These are phyloP conservation scores for Penicillium coffeae DNA, from an alignment of 495 filamentous ascomycete genomes.

Conservation along the genomic window DNA sequence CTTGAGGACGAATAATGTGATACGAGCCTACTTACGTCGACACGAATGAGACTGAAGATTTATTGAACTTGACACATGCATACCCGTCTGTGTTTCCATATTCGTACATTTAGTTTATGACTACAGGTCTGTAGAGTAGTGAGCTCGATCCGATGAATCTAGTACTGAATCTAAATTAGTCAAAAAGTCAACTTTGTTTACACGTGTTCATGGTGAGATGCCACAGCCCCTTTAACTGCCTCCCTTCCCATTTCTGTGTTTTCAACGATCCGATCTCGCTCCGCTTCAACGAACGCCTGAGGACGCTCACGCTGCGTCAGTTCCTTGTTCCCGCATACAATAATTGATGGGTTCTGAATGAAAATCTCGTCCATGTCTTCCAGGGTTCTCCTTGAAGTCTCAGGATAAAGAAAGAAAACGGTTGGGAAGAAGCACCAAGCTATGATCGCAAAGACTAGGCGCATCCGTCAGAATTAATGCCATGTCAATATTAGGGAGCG, in stretches of 20 bases:
- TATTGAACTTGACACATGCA: too few relatives aligned
- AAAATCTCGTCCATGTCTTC: conserved; percentile 55
- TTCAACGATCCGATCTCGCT: conserved; percentile 12
- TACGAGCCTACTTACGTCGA: too few relatives aligned
- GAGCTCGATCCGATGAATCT: too few relatives aligned
- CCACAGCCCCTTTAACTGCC: not conserved
- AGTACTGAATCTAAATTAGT: too few relatives aligned
- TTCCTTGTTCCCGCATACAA: conserved; percentile 22
- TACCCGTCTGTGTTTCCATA: not conserved
- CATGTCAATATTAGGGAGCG: too few relatives aligned
- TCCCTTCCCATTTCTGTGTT: not conserved
- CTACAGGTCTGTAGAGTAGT: not conserved
- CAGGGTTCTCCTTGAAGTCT: conserved; percentile 48
- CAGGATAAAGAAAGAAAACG: conserved; percentile 44
- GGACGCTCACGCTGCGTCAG: conserved; percentile 24
- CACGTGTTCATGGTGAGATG: not conserved
- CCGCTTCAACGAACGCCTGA: conserved; percentile 18
- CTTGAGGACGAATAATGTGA: conserved; percentile 14
- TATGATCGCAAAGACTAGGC: too few relatives aligned
- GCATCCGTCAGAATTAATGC: too few relatives aligned
- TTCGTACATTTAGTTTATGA: not conserved
- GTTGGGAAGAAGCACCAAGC: too few relatives aligned
- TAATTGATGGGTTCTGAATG: conserved; percentile 23
- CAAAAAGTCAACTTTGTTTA: too few relatives aligned
- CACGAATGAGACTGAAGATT: too few relatives aligned